Evolutionary conservation across 257 asterid genomes (phyloP).

Genomic region (Echites panduratus): DNA sequence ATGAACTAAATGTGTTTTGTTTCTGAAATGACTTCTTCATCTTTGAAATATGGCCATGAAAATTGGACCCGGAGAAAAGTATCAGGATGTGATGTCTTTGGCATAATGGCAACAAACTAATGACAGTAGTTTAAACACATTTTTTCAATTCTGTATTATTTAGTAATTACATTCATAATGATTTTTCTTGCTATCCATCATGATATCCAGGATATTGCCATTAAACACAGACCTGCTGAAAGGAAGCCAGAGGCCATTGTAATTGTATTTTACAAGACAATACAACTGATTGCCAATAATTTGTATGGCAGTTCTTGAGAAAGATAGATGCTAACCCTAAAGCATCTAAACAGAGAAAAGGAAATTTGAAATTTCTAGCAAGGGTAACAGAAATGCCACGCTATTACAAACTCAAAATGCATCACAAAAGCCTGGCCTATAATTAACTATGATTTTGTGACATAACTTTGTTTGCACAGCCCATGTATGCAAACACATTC

Average conservation of each 20-base stretch:
- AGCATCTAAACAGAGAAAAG: conserved; percentile 1
- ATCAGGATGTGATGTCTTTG: neutral
- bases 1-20: neutral
- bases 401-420: neutral
- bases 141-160: too few relatives aligned
- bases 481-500: neutral
- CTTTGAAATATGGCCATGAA: neutral
- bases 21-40: conserved; percentile 3
- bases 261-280: neutral
- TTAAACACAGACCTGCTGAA: neutral
- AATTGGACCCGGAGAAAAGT: neutral
- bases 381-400: neutral
- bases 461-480: too few relatives aligned
- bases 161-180: neutral
- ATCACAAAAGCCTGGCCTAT: neutral
- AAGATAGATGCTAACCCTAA: neutral
- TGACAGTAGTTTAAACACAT: neutral
- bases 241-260: neutral
- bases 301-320: neutral
- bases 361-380: neutral
- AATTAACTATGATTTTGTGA: too few relatives aligned
- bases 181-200: neutral
- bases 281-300: neutral
- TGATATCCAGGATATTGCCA: neutral
- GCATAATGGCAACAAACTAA: neutral